phyloP scores from a whole-genome alignment of 805 yeast genomes.

The Wickerhamomyces rabaulensis region DNA sequence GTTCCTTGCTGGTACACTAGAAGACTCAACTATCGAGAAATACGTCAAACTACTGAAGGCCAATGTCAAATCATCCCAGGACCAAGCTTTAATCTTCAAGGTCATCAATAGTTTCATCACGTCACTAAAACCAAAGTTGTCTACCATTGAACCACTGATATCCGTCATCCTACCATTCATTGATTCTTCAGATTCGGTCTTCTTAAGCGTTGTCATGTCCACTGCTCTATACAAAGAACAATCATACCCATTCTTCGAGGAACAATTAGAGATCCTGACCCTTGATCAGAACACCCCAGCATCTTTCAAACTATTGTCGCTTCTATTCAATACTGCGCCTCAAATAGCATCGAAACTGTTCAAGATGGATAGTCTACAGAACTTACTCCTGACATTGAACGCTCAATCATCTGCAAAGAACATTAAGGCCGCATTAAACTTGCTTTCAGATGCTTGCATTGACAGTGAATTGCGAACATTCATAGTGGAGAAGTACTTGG shows the following conservation, averaged over 20 bases:
- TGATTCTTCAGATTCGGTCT: conserved; percentile 4
- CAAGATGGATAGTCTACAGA: conserved; percentile 23
- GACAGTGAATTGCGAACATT: conserved; percentile 44
- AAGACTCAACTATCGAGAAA: conserved; percentile 4
- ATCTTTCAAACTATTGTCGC: conserved; percentile 15
- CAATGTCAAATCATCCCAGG: conserved; percentile 1
- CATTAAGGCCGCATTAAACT: conserved; percentile 24
- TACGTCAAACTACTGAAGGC: conserved; percentile 8
- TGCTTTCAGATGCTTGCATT: conserved; percentile 44
- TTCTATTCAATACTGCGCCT: conserved; percentile 13
- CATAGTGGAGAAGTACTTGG: conserved; percentile 40
- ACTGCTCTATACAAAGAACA: conserved; percentile 6
- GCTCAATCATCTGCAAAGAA: conserved; percentile 7
- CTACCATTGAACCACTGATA: conserved; percentile 9
- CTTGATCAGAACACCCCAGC: conserved; percentile 22
- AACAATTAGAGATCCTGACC: conserved; percentile 14
- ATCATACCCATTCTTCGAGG: conserved; percentile 11
- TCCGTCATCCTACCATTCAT: conserved; percentile 11
- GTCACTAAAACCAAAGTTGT: conserved; percentile 19
- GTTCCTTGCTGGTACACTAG: neutral
- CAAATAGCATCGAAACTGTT: conserved; percentile 17
- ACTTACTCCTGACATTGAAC: conserved; percentile 16
- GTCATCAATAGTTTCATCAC: conserved; percentile 24
- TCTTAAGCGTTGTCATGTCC: conserved; percentile 12
- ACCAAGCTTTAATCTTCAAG: neutral